Conservation (phyloP, 345 rosid genomes). For the Ceriops tagal region DNA sequence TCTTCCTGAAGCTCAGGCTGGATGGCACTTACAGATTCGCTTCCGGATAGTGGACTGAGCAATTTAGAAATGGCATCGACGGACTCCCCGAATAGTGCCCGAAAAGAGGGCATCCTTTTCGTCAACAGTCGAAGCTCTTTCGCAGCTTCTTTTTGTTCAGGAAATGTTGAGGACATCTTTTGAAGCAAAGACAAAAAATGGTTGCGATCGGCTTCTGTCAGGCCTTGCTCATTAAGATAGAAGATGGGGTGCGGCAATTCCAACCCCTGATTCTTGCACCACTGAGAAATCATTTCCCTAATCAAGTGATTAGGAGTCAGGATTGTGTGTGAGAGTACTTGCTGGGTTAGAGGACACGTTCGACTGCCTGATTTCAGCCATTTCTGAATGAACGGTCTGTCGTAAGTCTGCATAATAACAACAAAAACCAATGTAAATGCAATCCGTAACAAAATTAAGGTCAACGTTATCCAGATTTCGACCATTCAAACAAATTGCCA, state of each 20-base stretch:
- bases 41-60: conserved; percentile 47
- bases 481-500: conserved; percentile 8
- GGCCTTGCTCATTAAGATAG: conserved; percentile 42
- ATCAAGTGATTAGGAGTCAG: conserved; percentile 72
- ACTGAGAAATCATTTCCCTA: conserved; percentile 71
- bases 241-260: conserved; percentile 40
- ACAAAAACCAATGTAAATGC: conserved; percentile 11
- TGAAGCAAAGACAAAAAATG: conserved; percentile 56
- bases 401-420: conserved; percentile 66
- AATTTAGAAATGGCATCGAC: conserved; percentile 56
- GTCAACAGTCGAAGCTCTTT: conserved; percentile 74
- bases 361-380: conserved; percentile 81
- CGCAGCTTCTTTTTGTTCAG: conserved; percentile 75
- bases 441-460: not conserved
- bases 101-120: conserved; percentile 62
- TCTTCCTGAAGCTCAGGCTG: conserved; percentile 79
- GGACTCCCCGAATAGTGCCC: conserved; percentile 70
- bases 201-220: conserved; percentile 57
- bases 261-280: conserved; percentile 66
- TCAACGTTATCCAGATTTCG: not conserved
- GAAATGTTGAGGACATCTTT: conserved; percentile 46
- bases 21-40: conserved; percentile 29
- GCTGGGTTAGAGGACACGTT: conserved; percentile 82
- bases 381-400: conserved; percentile 68
- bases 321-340: conserved; percentile 68